A percentile compares a stretch with the other conserved stretches of the same genome.
These are phyloP conservation scores for Dryadomyces quercivorus DNA, from an alignment of 2,329 filamentous ascomycete genomes.

Conservation along the genomic window DNA sequence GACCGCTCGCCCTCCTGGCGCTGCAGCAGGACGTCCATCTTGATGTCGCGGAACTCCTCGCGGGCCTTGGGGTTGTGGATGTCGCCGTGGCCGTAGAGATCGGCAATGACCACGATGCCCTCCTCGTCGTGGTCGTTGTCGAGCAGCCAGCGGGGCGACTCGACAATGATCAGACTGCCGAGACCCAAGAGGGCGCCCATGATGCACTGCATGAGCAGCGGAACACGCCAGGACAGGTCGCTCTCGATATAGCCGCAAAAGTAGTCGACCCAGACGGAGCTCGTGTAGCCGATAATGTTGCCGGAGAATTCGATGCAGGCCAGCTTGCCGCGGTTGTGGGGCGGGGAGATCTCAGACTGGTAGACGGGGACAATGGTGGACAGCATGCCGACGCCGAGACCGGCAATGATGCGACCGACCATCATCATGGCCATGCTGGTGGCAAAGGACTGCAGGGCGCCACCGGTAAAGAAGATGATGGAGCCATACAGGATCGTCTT, in stretches of 20 bases:
- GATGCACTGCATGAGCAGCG: slow-evolving; percentile 81
- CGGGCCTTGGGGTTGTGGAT: slow-evolving; percentile 86
- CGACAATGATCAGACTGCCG: slow-evolving; percentile 86
- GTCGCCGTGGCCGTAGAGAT: slow-evolving; percentile 90
- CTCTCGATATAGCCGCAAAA: slow-evolving; percentile 83
- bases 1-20: slow-evolving; percentile 90
- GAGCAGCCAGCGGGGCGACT: slow-evolving; percentile 92
- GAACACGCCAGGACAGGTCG: slow-evolving; percentile 81
- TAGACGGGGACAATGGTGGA: slow-evolving; percentile 91
- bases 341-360: slow-evolving; percentile 89
- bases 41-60: slow-evolving; percentile 96
- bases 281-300: slow-evolving; percentile 91
- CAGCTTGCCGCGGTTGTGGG: slow-evolving; percentile 88
- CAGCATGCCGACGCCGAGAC: slow-evolving; percentile 75
- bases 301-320: slow-evolving; percentile 97
- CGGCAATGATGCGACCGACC: slow-evolving; percentile 69
- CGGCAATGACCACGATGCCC: slow-evolving; percentile 95
- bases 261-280: slow-evolving; percentile 98
- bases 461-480: slow-evolving; percentile 73
- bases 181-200: slow-evolving; percentile 81
- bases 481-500: slow-evolving; percentile 91
- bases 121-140: slow-evolving; percentile 98
- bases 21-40: slow-evolving; percentile 89
- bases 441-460: slow-evolving; percentile 72
- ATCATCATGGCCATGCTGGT: slow-evolving; percentile 84